Evolutionary conservation across 176 grass and related monocot genomes (phyloP).

Genomic region (Panicum miliaceum): DNA sequence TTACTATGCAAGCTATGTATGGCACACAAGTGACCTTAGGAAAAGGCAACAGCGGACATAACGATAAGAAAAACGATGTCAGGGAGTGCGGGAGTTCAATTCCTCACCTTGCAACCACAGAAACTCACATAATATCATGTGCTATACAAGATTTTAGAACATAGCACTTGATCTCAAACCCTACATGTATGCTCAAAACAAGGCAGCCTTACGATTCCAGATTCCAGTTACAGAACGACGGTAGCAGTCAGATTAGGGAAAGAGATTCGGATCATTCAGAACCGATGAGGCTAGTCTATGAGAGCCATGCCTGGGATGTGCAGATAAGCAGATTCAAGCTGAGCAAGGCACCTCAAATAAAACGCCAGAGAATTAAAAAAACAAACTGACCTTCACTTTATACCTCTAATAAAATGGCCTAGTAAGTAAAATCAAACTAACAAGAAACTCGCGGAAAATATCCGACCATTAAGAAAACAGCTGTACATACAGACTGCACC

Average conservation of each 20-base stretch:
- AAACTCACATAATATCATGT: not conserved
- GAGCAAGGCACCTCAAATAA: not conserved
- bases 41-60: too few relatives aligned
- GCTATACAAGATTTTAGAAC: not conserved
- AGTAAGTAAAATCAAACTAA: not conserved
- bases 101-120: not conserved
- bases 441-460: not conserved
- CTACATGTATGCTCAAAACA: not conserved
- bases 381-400: not conserved
- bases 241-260: not conserved
- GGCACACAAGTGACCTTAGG: too few relatives aligned
- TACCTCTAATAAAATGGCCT: not conserved
- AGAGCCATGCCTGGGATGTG: not conserved
- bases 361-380: too few relatives aligned
- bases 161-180: not conserved
- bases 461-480: not conserved
- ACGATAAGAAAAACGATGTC: too few relatives aligned
- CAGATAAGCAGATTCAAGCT: too few relatives aligned
- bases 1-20: too few relatives aligned
- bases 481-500: conserved; percentile 49
- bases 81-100: too few relatives aligned
- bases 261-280: not conserved
- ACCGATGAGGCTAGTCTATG: not conserved
- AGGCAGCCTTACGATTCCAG: too few relatives aligned
- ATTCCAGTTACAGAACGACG: not conserved